Evolutionary conservation across 2,329 filamentous ascomycete genomes (phyloP).

Genomic region (Calonectria honghensis): DNA sequence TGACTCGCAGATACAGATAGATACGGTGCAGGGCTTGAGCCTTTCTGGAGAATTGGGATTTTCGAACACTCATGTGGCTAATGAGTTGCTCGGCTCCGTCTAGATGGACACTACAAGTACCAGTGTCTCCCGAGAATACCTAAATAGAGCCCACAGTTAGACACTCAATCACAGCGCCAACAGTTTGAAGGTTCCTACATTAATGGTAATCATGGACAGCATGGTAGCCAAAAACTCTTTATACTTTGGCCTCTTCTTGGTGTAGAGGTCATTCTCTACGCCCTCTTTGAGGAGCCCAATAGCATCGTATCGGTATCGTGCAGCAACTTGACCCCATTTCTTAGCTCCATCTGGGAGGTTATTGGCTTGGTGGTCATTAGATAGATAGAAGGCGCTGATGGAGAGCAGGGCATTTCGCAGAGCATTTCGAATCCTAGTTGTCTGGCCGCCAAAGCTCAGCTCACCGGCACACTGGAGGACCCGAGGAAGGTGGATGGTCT

Average conservation of each 20-base stretch:
- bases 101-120: constrained; percentile 50
- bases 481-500: constrained; percentile 52
- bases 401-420: constrained; percentile 51
- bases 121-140: constrained; percentile 54
- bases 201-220: constrained; percentile 55
- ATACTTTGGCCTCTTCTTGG: constrained; percentile 46
- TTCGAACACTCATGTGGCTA: constrained; percentile 43
- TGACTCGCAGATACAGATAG: constrained; percentile 51
- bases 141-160: constrained; percentile 19
- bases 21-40: constrained; percentile 50
- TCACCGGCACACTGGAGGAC: constrained; percentile 52
- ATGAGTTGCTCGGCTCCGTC: constrained; percentile 49
- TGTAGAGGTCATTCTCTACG: constrained; percentile 45
- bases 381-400: constrained; percentile 53
- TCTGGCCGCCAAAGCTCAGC: constrained; percentile 47
- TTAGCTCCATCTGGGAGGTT: constrained; percentile 36
- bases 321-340: constrained; percentile 46
- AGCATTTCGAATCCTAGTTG: constrained; percentile 49
- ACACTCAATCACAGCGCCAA: not conserved
- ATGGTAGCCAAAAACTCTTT: constrained; percentile 56
- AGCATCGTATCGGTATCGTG: constrained; percentile 41
- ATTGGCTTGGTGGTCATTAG: constrained; percentile 46
- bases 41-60: constrained; percentile 44
- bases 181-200: constrained; percentile 38
- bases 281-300: constrained; percentile 50